phyloP scores from a whole-genome alignment of 2,329 filamentous ascomycete species.

The Exophiala bonariae region DNA sequence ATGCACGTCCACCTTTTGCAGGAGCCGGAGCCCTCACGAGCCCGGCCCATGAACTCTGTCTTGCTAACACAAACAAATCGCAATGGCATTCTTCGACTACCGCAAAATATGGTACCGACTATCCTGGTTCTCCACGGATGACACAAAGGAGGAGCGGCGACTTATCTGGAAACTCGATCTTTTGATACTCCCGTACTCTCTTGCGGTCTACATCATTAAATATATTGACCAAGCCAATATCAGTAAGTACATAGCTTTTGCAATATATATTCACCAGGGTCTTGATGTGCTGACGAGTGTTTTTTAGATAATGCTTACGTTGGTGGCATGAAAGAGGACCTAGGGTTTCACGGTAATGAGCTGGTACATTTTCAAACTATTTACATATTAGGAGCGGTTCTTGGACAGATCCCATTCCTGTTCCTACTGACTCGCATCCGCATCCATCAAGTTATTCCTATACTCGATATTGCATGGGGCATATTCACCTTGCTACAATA shows the following conservation, averaged over 20 bases:
- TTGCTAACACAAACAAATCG: no score
- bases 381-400: slow-evolving; percentile 51
- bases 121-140: slow-evolving; percentile 52
- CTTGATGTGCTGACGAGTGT: slow-evolving; percentile 50
- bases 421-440: slow-evolving; percentile 49
- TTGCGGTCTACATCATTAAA: slow-evolving; percentile 55
- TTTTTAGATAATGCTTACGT: slow-evolving; percentile 59
- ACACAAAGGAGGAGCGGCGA: slow-evolving; percentile 50
- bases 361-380: slow-evolving; percentile 57
- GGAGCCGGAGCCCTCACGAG: no score
- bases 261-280: neutral
- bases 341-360: slow-evolving; percentile 53
- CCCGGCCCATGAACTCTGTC: no score
- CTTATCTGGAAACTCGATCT: slow-evolving; percentile 57
- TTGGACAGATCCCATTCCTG: slow-evolving; percentile 53
- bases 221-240: slow-evolving; percentile 57
- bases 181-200: slow-evolving; percentile 56
- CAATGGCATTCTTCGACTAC: neutral
- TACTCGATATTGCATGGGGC: slow-evolving; percentile 55
- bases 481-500: slow-evolving; percentile 58
- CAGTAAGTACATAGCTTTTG: slow-evolving; percentile 36
- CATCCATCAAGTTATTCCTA: slow-evolving; percentile 53
- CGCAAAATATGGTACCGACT: slow-evolving; percentile 25
- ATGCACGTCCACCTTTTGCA: no score
- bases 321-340: slow-evolving; percentile 52